Percentiles rank a stretch among this genome's conserved stretches.
phyloP scores from a whole-genome alignment of 2,329 filamentous ascomycete genomes.

The Epichloe uncinata region DNA sequence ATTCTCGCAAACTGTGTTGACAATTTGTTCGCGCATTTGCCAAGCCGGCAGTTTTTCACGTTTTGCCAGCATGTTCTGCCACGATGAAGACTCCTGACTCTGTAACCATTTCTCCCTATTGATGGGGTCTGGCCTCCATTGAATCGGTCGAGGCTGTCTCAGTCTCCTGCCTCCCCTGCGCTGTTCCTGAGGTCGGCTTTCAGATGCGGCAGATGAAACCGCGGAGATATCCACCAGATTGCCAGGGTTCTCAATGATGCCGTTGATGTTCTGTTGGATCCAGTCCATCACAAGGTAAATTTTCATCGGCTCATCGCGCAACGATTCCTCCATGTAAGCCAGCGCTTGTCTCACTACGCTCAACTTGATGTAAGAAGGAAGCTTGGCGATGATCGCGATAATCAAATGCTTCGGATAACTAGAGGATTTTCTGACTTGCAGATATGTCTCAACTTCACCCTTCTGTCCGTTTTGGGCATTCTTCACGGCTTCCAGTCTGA shows the following conservation, averaged over 20 bases:
- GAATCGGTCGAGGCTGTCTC: constrained; percentile 43
- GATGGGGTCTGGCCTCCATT: constrained; percentile 45
- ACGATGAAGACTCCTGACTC: constrained; percentile 49
- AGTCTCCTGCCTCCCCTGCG: constrained; percentile 16
- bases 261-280: constrained; percentile 72
- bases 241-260: constrained; percentile 75
- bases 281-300: constrained; percentile 84
- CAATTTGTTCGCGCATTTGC: constrained; percentile 64
- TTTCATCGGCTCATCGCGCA: constrained; percentile 75
- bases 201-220: constrained; percentile 54
- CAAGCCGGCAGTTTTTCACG: constrained; percentile 75
- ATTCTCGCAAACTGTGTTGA: constrained; percentile 59
- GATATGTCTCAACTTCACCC: constrained; percentile 36
- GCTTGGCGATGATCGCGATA: constrained; percentile 52
- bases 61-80: constrained; percentile 62
- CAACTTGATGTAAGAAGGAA: constrained; percentile 87
- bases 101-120: constrained; percentile 57
- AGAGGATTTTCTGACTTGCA: constrained; percentile 58
- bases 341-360: constrained; percentile 73
- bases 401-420: constrained; percentile 62
- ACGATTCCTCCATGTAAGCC: constrained; percentile 52
- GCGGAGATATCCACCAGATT: constrained; percentile 73
- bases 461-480: constrained; percentile 37
- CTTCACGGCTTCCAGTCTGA: constrained; percentile 47
- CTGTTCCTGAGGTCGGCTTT: constrained; percentile 26